Evolutionary conservation across 2,329 filamentous ascomycete species (phyloP), one percentile per base, ranked within the genome.

Genomic region (Botrytis sinoallii): DNA sequence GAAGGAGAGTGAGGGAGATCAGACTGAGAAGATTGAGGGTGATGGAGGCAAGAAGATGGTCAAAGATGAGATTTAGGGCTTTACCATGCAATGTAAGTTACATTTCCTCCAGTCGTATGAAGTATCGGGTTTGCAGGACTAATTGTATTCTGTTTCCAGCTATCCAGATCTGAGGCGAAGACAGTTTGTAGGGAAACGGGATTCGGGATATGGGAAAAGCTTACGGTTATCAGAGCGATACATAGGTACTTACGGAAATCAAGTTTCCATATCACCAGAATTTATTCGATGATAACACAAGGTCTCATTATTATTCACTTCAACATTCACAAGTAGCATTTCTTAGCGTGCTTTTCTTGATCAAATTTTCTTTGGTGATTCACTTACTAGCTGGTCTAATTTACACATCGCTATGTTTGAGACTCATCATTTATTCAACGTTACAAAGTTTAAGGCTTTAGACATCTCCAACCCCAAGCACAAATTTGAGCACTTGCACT

Each of bases 71-170:
- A 44, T 1, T 22, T 44, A 29, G 9, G 18, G 6, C 3, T 29
- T 6, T 5, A 6, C 2, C 3, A n/a, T 44, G 61, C 25, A 32
- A 44, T 29, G 40, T 44, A 64, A 64, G 61, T 10, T 9, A 64
- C 8, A 6, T 1, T 25, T 35, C n/a, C 16, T 22, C 9, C 7
- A 18, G 0, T 12, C 10, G 4, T 6, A 32, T 12, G 16, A 20
- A 44, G 4, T 5, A 64, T 29, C 20, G 5, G 3, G 9, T 22
- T 29, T 22, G 22, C 32, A 44, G 20, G n/a, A 29, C 40, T 64
- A 64, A 64, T 32, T 3, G 1, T 29, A 20, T 32, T 44, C 5
- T 32, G 6, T 16, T 16, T 44, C 10, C 16, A 64, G n/a, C 5
- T 64, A 20, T 64, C 9, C 7, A 64, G 14, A 1, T 38, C 6